These are phyloP conservation scores for Podaxis rugospora DNA, from an alignment of 768 basidiomycete species.

Conservation along the genomic window DNA sequence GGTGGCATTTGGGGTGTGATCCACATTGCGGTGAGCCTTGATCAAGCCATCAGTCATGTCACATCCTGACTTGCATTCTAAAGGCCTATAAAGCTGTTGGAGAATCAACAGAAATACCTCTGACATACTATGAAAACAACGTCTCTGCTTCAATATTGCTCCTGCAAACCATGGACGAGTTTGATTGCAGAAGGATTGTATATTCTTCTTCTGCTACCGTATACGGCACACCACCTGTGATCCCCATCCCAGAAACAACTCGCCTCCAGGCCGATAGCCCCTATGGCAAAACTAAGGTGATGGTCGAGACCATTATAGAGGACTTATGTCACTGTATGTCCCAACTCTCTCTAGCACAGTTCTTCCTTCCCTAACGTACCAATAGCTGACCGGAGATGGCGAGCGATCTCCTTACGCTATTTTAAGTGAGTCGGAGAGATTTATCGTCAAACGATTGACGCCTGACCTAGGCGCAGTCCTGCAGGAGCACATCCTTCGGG, in stretches of 20 bases:
- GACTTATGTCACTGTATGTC: slow-evolving; percentile 77
- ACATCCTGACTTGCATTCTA: background rate
- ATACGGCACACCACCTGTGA: slow-evolving; percentile 87
- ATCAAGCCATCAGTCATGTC: background rate
- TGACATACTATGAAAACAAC: slow-evolving; percentile 93
- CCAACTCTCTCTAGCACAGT: slow-evolving; percentile 6
- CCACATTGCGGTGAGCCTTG: slow-evolving; percentile 79
- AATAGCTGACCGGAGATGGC: slow-evolving; percentile 71
- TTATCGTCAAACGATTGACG: background rate
- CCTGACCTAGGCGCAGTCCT: slow-evolving; percentile 48
- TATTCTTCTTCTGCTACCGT: slow-evolving; percentile 99
- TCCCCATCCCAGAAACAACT: slow-evolving; percentile 93
- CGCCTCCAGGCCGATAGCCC: slow-evolving; percentile 85
- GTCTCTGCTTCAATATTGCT: slow-evolving; percentile 85
- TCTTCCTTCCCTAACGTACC: slow-evolving; percentile 7
- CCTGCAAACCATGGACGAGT: slow-evolving; percentile 82
- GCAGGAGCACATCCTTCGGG: slow-evolving; percentile 99
- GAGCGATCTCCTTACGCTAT: slow-evolving; percentile 85
- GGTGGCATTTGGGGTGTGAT: slow-evolving; percentile 96
- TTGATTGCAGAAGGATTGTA: slow-evolving; percentile 81
- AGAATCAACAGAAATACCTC: slow-evolving; percentile 89
- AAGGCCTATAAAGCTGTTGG: slow-evolving; percentile 98
- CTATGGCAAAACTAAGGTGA: slow-evolving; percentile 95
- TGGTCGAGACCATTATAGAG: slow-evolving; percentile 86
- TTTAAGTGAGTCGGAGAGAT: slow-evolving; percentile 72